These are phyloP conservation scores for Cichorium intybus DNA, from an alignment of 140 eudicot genomes.

Conservation along the genomic window DNA sequence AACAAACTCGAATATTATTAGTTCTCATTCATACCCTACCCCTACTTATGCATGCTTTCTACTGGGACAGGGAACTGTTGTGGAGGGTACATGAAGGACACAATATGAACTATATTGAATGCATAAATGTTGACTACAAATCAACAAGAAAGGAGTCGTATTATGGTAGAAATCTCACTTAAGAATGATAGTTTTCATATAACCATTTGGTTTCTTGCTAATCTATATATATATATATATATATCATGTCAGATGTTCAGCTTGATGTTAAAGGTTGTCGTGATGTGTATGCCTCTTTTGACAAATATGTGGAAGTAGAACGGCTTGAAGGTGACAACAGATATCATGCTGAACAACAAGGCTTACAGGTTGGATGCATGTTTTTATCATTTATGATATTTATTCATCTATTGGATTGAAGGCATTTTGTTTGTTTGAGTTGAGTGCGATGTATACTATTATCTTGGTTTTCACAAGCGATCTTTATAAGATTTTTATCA, in stretches of 20 bases:
- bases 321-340: conserved; percentile 91
- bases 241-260: conserved; percentile 62
- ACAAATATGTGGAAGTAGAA: conserved; percentile 95
- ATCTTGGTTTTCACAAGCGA: conserved; percentile 14
- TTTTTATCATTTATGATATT: background rate
- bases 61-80: conserved; percentile 77
- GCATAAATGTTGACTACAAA: conserved; percentile 88
- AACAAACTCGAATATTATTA: conserved; percentile 2
- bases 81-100: conserved; percentile 98
- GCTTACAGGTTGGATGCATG: conserved; percentile 60
- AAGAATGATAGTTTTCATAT: background rate
- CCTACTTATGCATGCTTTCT: conserved; percentile 9
- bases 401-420: background rate
- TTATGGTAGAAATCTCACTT: conserved; percentile 54
- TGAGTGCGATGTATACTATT: background rate
- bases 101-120: conserved; percentile 91
- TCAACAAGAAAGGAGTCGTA: conserved; percentile 92
- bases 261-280: conserved; percentile 94
- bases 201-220: background rate
- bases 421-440: conserved; percentile 7
- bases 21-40: conserved; percentile 6
- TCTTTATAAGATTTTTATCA: conserved; percentile 41
- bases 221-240: too few relatives aligned
- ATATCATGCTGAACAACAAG: conserved; percentile 84
- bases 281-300: conserved; percentile 94